These are phyloP conservation scores for Fusarium concolor DNA, from an alignment of 2,329 filamentous ascomycete genomes.

Conservation along the genomic window DNA sequence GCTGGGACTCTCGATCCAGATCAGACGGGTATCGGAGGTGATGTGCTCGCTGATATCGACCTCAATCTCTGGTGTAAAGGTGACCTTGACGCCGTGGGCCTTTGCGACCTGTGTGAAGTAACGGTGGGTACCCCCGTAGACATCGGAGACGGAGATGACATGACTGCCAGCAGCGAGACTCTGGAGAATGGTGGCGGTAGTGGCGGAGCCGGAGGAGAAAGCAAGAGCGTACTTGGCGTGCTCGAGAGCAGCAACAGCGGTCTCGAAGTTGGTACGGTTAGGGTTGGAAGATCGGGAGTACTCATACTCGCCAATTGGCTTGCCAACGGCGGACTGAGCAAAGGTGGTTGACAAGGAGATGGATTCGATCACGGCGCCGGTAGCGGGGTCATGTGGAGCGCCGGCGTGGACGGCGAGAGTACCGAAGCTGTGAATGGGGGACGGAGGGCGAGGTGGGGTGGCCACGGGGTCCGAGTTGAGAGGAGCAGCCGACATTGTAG, in stretches of 20 bases:
- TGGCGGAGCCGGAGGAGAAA: conserved; percentile 93
- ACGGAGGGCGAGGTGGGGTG: conserved; percentile 77
- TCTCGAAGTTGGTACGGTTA: conserved; percentile 95
- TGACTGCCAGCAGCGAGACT: conserved; percentile 91
- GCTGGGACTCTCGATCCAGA: conserved; percentile 95
- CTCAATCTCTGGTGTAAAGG: conserved; percentile 93
- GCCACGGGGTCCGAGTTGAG: conserved; percentile 66
- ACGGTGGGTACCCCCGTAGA: conserved; percentile 97
- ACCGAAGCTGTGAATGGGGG: conserved; percentile 84
- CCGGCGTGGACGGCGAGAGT: conserved; percentile 96
- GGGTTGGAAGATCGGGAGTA: conserved; percentile 95
- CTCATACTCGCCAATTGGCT: conserved; percentile 89
- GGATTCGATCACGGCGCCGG: conserved; percentile 94
- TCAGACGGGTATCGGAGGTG: conserved; percentile 86
- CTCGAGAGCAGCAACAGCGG: conserved; percentile 90
- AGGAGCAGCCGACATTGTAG: conserved; percentile 42
- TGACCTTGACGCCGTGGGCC: conserved; percentile 93
- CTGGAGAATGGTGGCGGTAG: conserved; percentile 93
- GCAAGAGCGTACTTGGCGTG: conserved; percentile 92
- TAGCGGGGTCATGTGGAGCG: conserved; percentile 87
- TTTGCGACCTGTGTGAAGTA: conserved; percentile 99
- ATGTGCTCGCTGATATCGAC: conserved; percentile 88
- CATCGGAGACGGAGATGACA: conserved; percentile 95
- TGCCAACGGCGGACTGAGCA: conserved; percentile 88
- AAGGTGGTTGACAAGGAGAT: conserved; percentile 98